Conservation (phyloP, 208 protist species). For the Crithidia brevicula region DNA sequence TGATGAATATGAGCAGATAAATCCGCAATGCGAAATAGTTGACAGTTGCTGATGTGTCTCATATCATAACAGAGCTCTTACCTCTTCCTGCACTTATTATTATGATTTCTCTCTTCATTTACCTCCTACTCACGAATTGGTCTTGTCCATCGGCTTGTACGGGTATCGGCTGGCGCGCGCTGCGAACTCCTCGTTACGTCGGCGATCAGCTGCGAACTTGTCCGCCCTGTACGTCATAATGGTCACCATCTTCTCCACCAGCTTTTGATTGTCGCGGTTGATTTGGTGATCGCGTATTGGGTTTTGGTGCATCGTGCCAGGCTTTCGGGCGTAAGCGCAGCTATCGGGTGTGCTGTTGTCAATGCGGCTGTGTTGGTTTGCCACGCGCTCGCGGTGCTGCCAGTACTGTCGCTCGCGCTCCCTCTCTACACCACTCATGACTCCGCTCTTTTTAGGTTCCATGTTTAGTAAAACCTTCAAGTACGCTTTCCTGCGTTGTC, state of each 20-base stretch:
- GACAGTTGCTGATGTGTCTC: too few relatives aligned
- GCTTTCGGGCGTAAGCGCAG: conserved; percentile 36
- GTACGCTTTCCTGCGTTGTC: too few relatives aligned
- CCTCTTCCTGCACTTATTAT: not conserved
- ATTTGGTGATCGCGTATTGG: conserved; percentile 38
- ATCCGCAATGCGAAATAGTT: too few relatives aligned
- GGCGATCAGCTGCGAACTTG: conserved; percentile 52
- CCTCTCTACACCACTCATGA: conserved; percentile 29
- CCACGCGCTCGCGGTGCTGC: conserved; percentile 60
- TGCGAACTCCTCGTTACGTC: conserved; percentile 58
- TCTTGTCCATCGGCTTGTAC: conserved; percentile 44
- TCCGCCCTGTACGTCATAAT: conserved; percentile 69
- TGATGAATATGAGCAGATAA: too few relatives aligned
- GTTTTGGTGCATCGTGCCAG: conserved; percentile 35
- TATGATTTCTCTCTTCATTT: not conserved
- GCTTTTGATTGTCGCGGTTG: conserved; percentile 55
- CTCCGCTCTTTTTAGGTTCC: conserved; percentile 28
- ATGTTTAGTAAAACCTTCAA: conserved; percentile 5
- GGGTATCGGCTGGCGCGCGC: conserved; percentile 60
- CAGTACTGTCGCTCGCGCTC: conserved; percentile 51
- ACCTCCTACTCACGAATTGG: not conserved
- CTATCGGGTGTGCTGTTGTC: conserved; percentile 54
- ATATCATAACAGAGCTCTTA: not conserved
- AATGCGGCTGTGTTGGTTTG: conserved; percentile 39
- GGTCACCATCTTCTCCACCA: conserved; percentile 63